Evolutionary conservation across 495 filamentous ascomycete genomes (phyloP).

Genomic region (Polyplosphaeria fusca): DNA sequence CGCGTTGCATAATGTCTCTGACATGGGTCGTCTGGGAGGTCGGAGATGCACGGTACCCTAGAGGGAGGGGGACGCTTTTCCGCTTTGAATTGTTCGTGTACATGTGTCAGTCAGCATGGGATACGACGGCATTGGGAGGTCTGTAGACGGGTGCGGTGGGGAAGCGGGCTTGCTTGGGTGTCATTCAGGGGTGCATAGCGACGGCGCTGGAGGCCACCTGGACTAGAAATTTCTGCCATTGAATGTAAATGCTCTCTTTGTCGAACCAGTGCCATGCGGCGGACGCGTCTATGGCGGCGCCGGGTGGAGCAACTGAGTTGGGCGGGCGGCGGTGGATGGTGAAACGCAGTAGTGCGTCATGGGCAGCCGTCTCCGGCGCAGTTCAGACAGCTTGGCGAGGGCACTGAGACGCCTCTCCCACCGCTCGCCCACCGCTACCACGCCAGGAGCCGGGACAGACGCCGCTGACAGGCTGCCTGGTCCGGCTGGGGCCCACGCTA

Average conservation of each 20-base stretch:
- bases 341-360: slow-evolving; percentile 11
- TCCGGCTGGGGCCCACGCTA: no score
- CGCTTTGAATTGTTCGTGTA: not conserved
- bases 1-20: no score
- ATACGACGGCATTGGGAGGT: slow-evolving; percentile 1
- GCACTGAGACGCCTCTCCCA: no score
- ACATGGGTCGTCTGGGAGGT: no score
- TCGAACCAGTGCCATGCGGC: not conserved
- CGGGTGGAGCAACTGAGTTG: not conserved
- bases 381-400: not conserved
- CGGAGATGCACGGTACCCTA: no score
- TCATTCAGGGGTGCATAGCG: slow-evolving; percentile 28
- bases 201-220: slow-evolving; percentile 22
- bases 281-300: not conserved
- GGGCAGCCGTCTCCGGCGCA: not conserved
- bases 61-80: no score
- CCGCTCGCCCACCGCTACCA: no score
- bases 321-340: slow-evolving; percentile 5
- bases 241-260: not conserved
- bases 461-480: no score
- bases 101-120: not conserved
- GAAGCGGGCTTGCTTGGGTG: not conserved
- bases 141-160: not conserved
- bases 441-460: no score
- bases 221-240: not conserved